Evolutionary conservation across 2,329 filamentous ascomycete genomes (phyloP).

Genomic region (Scytalidium lignicola): DNA sequence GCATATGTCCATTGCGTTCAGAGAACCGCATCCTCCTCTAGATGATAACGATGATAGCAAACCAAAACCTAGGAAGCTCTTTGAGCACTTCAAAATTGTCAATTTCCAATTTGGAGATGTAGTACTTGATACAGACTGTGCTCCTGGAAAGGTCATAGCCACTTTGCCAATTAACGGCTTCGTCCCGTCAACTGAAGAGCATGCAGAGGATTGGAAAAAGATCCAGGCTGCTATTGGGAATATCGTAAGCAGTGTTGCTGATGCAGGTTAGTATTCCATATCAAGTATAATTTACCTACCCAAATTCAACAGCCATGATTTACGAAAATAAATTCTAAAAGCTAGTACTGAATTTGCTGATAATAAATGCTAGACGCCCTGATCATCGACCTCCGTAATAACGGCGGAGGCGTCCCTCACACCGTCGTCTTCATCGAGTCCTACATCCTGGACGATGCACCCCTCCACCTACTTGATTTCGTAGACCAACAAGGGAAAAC

Average conservation of each 20-base stretch:
- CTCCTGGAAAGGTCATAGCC: conserved; percentile 2
- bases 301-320: too few species aligned
- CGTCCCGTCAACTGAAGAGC: not conserved
- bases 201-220: not conserved
- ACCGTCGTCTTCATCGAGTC: conserved; percentile 7
- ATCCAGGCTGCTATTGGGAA: conserved; percentile 4
- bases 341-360: too few species aligned
- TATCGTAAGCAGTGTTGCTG: conserved; percentile 3
- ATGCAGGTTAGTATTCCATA: not conserved
- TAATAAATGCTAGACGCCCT: not conserved
- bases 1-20: not conserved
- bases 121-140: not conserved
- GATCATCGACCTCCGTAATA: conserved; percentile 5
- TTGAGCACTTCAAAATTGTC: too few species aligned
- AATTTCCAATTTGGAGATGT: too few species aligned
- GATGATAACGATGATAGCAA: not conserved
- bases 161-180: conserved; percentile 3
- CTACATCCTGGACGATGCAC: conserved; percentile 1
- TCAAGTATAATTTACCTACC: too few species aligned
- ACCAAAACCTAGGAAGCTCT: too few species aligned
- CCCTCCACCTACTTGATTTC: conserved; percentile 2
- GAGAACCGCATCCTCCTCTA: not conserved
- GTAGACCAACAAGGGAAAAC: not conserved
- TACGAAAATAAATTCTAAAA: too few species aligned
- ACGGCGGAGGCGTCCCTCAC: not conserved